Evolutionary conservation across 768 basidiomycete genomes (phyloP), one percentile per base, ranked within the genome.

Genomic region (Tricholomella constricta): DNA sequence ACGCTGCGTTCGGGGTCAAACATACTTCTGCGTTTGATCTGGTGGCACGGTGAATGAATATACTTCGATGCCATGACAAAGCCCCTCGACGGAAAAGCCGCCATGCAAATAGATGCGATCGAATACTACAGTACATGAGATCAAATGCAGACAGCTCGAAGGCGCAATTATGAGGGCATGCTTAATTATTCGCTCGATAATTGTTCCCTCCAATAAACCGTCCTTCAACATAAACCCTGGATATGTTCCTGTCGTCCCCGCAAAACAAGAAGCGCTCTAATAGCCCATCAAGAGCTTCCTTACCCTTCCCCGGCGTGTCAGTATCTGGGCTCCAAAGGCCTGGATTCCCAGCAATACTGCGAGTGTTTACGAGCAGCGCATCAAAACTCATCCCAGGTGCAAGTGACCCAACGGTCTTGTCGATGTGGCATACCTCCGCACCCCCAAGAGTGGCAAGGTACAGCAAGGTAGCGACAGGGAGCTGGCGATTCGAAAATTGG

Each of bases 371-470:
- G 3, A 91, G 57, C 7, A 98, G 71, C 0, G 96, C 96, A 65
- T 98, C 96, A 63, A 98, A 98, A 56, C 83, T 85, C 72, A 94
- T 96, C 2, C 92, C 94, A 2, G 76, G 73, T 12, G 74, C 75
- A 57, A 98, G 91, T 15, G 86, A 88, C 6, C 96, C 96, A 14
- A 90, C 77, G 35, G 75, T 78, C 22, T 81, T 69, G 48, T 83
- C 78, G 10, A 97, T 70, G 45, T 77, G 76, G 63, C 93, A 95
- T 0, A 98, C 85, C 20, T 83, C 77, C 1, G 96, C 96, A 1
- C 96, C 96, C 29, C 96, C 96, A 20, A 88, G 72, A 4, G 96
- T 98, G 8, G 96, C 95, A 47, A 98, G 85, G 74, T 94, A 88
- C 51, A 98, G 76, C 48, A 97, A 75, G 1, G 91, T 83, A 6